Conservation (phyloP, 805 yeast species). For the Lipomyces anomalus region DNA sequence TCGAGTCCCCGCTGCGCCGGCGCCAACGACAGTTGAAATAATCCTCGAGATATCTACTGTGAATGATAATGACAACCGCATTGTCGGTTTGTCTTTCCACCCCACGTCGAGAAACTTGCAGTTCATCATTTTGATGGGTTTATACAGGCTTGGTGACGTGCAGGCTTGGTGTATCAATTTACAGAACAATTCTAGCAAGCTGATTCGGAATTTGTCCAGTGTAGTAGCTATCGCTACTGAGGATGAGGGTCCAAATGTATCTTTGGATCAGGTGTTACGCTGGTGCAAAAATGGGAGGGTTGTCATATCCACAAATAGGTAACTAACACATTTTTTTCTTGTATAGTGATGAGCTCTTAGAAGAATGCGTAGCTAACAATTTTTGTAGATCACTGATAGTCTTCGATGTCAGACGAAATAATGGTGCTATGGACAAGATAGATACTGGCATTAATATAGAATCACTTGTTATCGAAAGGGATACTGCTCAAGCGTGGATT, state of each 20-base stretch:
- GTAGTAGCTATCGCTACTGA: neutral
- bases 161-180: constrained; percentile 21
- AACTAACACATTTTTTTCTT: neutral
- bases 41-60: neutral
- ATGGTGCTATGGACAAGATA: constrained; percentile 16
- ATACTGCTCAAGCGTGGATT: constrained; percentile 22
- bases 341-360: neutral
- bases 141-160: constrained; percentile 6
- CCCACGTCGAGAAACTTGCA: constrained; percentile 19
- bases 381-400: constrained; percentile 7
- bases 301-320: constrained; percentile 10
- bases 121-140: neutral
- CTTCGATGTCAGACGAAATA: constrained; percentile 20
- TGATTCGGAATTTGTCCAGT: constrained; percentile 14
- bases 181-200: constrained; percentile 13
- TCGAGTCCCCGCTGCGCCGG: neutral
- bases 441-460: constrained; percentile 2
- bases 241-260: neutral
- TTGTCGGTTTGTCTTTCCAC: constrained; percentile 15
- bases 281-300: constrained; percentile 24
- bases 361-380: neutral
- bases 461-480: constrained; percentile 17
- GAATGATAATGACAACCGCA: neutral
- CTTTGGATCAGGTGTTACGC: constrained; percentile 1
- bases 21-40: neutral